Evolutionary conservation across 805 yeast species (phyloP).

Genomic region (Schwanniomyces yamadae): DNA sequence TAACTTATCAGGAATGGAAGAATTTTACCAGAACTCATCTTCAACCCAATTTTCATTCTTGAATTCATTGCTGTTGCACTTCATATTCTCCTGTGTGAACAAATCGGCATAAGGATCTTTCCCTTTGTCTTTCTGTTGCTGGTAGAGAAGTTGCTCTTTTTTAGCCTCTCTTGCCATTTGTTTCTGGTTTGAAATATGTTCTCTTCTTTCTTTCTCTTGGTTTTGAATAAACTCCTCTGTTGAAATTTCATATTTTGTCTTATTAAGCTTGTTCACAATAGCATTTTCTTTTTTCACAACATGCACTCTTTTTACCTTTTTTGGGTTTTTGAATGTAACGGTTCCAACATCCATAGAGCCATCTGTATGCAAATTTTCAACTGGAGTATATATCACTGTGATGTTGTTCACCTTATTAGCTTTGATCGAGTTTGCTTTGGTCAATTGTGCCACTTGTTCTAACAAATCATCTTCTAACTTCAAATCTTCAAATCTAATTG

Average conservation of each 20-base stretch:
- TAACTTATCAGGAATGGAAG: slow-evolving; percentile 2
- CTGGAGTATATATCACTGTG: slow-evolving; percentile 71
- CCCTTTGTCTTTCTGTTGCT: slow-evolving; percentile 40
- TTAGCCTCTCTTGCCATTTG: slow-evolving; percentile 34
- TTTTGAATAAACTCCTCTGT: slow-evolving; percentile 43
- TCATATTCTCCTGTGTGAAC: slow-evolving; percentile 30
- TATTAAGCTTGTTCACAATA: slow-evolving; percentile 59
- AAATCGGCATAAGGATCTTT: slow-evolving; percentile 33
- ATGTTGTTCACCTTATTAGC: slow-evolving; percentile 70
- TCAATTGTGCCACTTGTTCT: slow-evolving; percentile 58
- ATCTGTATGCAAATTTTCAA: slow-evolving; percentile 63
- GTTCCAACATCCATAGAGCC: slow-evolving; percentile 78
- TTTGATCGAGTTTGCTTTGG: slow-evolving; percentile 74
- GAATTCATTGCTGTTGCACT: slow-evolving; percentile 30
- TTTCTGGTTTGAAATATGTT: slow-evolving; percentile 17
- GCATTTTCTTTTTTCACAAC: slow-evolving; percentile 58
- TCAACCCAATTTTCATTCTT: slow-evolving; percentile 37
- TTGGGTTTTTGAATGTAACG: slow-evolving; percentile 65
- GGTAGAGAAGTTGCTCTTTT: slow-evolving; percentile 31
- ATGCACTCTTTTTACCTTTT: slow-evolving; percentile 50
- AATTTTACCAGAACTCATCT: slow-evolving; percentile 33
- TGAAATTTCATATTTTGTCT: slow-evolving; percentile 57
- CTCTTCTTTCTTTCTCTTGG: slow-evolving; percentile 26
- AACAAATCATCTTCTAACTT: slow-evolving; percentile 45
- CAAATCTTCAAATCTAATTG: slow-evolving; percentile 47